Conservation (phyloP, 1,139 yeast genomes). For the Candida frijolesensis region DNA sequence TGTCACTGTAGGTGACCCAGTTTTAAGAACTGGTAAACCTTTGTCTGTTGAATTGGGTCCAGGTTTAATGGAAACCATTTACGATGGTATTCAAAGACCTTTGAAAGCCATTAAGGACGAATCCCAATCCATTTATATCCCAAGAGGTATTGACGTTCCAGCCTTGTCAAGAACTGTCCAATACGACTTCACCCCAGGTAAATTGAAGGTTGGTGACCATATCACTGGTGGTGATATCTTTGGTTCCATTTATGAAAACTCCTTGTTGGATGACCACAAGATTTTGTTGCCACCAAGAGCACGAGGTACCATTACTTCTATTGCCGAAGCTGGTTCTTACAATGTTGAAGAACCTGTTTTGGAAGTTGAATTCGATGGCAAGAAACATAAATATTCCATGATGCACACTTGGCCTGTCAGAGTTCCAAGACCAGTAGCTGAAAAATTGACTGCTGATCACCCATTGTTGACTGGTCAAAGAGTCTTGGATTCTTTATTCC, state of each 20-base stretch:
- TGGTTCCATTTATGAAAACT: slow-evolving; percentile 92
- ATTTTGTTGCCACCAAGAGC: slow-evolving; percentile 97
- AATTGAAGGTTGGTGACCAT: slow-evolving; percentile 89
- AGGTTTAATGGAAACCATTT: slow-evolving; percentile 97
- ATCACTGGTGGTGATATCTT: slow-evolving; percentile 97
- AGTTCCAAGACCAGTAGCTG: slow-evolving; percentile 98
- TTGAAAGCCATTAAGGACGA: slow-evolving; percentile 84
- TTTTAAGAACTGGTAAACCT: slow-evolving; percentile 95
- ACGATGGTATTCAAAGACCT: slow-evolving; percentile 99
- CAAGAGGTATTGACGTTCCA: slow-evolving; percentile 98
- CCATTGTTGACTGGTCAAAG: slow-evolving; percentile 98
- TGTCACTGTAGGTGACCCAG: slow-evolving; percentile 98
- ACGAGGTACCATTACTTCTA: slow-evolving; percentile 90
- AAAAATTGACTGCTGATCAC: slow-evolving; percentile 86
- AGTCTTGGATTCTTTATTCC: slow-evolving; percentile 95
- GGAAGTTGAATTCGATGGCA: slow-evolving; percentile 94
- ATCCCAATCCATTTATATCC: slow-evolving; percentile 91
- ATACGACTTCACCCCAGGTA: slow-evolving; percentile 85
- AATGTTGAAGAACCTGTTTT: slow-evolving; percentile 84
- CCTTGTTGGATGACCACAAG: slow-evolving; percentile 88
- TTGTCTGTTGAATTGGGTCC: slow-evolving; percentile 98
- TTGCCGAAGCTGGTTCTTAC: slow-evolving; percentile 90
- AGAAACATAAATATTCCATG: slow-evolving; percentile 81
- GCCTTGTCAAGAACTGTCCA: slow-evolving; percentile 79
- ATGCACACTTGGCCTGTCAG: slow-evolving; percentile 99